Evolutionary conservation across 805 yeast genomes (phyloP), one percentile per base, ranked within the genome.

Genomic region (Lachancea mirantina): DNA sequence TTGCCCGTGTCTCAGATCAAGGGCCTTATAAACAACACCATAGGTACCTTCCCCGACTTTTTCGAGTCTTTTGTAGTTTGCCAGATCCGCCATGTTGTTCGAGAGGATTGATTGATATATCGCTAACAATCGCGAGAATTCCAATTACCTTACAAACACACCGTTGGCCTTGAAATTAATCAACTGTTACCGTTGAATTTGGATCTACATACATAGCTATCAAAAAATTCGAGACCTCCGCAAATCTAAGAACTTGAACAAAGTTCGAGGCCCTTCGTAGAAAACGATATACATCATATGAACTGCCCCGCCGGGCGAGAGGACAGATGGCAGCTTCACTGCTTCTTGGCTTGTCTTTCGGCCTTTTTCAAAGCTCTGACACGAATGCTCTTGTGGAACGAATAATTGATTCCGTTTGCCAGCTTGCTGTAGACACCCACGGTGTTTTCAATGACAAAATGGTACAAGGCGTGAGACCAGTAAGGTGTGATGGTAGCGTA

Each of bases 21-120:
- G 24, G 83, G 64, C 98, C 52, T 89, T 92, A 65, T 89, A 92
- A 20, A 92, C 98, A n/a, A 96, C 94, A 49, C 98, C 98, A 62
- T 92, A 92, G 1, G 98, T 60, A 70, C 94, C 96, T 64, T 92
- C 98, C 28, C 98, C 98, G 32, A 92, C 84, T 61, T 92, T 92
- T 59, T 92, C 98, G 43, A 89, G 76, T 51, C 94, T 82, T 56
- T 87, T 94, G 61, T 81, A 89, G 59, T 89, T 95, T 22, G 87
- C 76, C 41, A 92, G 67, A 50, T 92, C 97, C 28, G 82, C 88
- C 88, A 84, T 84, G 53, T 47, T 22, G 20, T n/a, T n/a, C n/a
- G n/a, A n/a, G n/a, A n/a, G n/a, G n/a, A n/a, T n/a, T n/a, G n/a
- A n/a, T n/a, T n/a, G n/a, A n/a, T n/a, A n/a, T n/a, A n/a, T n/a